Conservation (phyloP, 306 rosid genomes). For the Vigna hirtella region DNA sequence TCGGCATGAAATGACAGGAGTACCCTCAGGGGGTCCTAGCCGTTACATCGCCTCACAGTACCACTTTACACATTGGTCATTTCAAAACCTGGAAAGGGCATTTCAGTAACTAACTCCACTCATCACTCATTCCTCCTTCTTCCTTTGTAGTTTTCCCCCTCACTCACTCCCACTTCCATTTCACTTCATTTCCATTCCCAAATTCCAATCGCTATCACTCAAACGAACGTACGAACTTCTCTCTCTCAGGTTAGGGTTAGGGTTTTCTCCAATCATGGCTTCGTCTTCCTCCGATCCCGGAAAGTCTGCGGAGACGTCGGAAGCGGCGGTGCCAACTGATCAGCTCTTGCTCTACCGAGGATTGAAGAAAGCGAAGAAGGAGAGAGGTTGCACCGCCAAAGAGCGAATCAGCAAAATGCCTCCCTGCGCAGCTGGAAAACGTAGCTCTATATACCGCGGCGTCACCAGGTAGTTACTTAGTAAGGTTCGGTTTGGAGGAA, state of each 20-base stretch:
- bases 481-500: not conserved
- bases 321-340: slow-evolving; percentile 59
- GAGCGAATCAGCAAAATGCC: slow-evolving; percentile 99
- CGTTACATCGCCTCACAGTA: slow-evolving; percentile 58
- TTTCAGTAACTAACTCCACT: slow-evolving; percentile 28
- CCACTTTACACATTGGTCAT: slow-evolving; percentile 37
- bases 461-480: slow-evolving; percentile 74
- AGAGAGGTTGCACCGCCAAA: slow-evolving; percentile 95
- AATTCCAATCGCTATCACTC: slow-evolving; percentile 8
- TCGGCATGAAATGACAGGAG: slow-evolving; percentile 26
- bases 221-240: not conserved
- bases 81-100: slow-evolving; percentile 48
- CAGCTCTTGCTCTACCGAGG: slow-evolving; percentile 83
- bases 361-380: slow-evolving; percentile 90
- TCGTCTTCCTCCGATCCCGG: slow-evolving; percentile 90
- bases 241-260: slow-evolving; percentile 25
- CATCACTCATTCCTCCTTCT: slow-evolving; percentile 41
- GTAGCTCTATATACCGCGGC: slow-evolving; percentile 98
- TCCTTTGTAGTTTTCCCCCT: slow-evolving; percentile 48
- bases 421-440: slow-evolving; percentile 96
- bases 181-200: slow-evolving; percentile 39
- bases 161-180: not conserved
- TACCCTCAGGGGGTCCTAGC: slow-evolving; percentile 74
- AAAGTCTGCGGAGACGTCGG: slow-evolving; percentile 55
- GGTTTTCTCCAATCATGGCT: slow-evolving; percentile 72